A percentile compares a stretch with the other conserved stretches of the same genome.
Evolutionary conservation across 1,284 basidiomycete species (phyloP).

Genomic region (Limonomyces culmigenus): DNA sequence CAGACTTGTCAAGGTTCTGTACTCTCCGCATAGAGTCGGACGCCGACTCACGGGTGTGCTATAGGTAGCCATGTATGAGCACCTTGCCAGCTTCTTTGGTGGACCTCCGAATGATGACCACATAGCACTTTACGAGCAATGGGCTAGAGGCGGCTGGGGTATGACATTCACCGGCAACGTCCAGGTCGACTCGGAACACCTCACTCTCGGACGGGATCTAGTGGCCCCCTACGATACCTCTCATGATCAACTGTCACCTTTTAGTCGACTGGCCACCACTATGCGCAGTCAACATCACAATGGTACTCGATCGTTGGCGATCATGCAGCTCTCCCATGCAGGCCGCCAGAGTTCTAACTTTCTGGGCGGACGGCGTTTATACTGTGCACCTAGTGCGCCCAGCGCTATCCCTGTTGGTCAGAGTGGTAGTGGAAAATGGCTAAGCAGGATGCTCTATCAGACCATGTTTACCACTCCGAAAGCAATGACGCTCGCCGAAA

Average conservation of each 20-base stretch:
- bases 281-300: no score
- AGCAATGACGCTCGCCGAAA: conserved; percentile 42
- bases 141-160: no score
- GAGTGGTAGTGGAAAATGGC: no score
- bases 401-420: conserved; percentile 44
- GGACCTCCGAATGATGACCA: no score
- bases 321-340: conserved; percentile 77
- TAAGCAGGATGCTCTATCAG: conserved; percentile 27
- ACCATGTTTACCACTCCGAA: conserved; percentile 48
- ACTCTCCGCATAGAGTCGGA: no score
- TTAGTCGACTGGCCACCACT: no score
- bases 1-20: no score
- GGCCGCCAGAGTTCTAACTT: conserved; percentile 76
- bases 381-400: conserved; percentile 53
- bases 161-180: conserved; percentile 91
- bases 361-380: conserved; percentile 46
- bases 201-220: conserved; percentile 67
- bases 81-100: no score
- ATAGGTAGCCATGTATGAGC: no score
- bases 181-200: conserved; percentile 55
- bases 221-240: not conserved
- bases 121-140: no score
- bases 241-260: no score
- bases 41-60: no score
- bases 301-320: conserved; percentile 23